Base-by-base conservation (phyloP, 1,284 basidiomycete species). In the Naganishia albida region DNA sequence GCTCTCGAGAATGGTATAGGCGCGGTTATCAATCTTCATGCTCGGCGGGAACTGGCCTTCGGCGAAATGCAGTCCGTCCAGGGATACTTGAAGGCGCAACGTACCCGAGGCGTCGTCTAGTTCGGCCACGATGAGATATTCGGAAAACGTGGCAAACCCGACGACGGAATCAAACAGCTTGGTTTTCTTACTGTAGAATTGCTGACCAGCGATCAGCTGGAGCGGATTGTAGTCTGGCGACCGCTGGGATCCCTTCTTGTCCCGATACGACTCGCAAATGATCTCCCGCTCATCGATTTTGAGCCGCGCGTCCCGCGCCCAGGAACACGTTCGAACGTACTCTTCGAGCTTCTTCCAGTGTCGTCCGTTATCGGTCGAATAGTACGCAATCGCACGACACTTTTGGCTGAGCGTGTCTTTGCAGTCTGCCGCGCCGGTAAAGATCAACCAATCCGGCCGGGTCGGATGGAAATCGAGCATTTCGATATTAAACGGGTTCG, bases 101-200 rank as follows among this genome's bases (percentile, higher is more conserved):
- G 87, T 82, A 28, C 84, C 73, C 15, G 85, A 83, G 30, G 86
- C 78, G 18, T 30, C 25, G 74, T 84, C 60, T 54, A 96, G 90
- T 83, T 95, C 87, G 16, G 95, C 95, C 25, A 97, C 93, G 46
- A 98, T 86, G 73, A 98, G 82, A 76, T 89, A 99, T 81, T 98
- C 91, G 3, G 91, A 91, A 79, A 99, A 99, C 75, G 93, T 95
- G 0, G 96, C 89, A 80, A 94, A 97, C 2, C 95, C 95, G 69
- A 94, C 90, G 62, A 98, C 87, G 48, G 87, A 83, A 55, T 91
- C 85, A 74, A 99, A 98, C 30, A 98, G 77, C 72, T 85, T 88
- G 68, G 82, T 85, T 81, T 86, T 89, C 69, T 84, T 84, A 51
- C 72, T 72, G 77, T 87, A 98, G 80, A 87, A 96, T 64, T 88